Evolutionary conservation across 176 grass and related monocot species (phyloP), one percentile per base, ranked within the genome.

Genomic region (Carex pumila): DNA sequence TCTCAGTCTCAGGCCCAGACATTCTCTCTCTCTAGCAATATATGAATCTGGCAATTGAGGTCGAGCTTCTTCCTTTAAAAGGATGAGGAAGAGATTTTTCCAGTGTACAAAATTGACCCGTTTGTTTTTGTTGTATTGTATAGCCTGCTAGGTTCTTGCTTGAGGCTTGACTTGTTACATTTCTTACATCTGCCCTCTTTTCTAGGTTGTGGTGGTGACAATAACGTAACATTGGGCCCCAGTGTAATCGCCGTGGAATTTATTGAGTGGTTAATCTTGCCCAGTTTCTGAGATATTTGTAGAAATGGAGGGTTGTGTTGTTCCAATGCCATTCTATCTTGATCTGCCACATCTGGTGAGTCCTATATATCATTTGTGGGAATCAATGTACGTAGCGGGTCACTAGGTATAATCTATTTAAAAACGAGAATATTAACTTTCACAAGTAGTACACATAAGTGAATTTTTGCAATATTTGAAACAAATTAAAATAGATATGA

Each of bases 101-200:
- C 5, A 77, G 72, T 77, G 9, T 32, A 31, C 29, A 12, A 77
- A 77, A 77, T 77, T 77, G 72, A 77, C 72, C 47, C 49, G 70
- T 72, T 43, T 68, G 31, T 17, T 68, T 43, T 29, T 75, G 5
- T 31, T 76, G 47, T 76, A 34, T 25, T 25, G 25, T 25, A 25
- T 25, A 25, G 25, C 25, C 25, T 25, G 25, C 25, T 0, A 25
- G 25, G 32, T 34, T 34, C 32, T 34, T 34, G 32, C 32, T 34
- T 34, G 32, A 34, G 32, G 32, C 32, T 65, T 19, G 3, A 65
- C 10, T 34, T 66, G 63, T 10, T 29, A 65, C 7, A 2, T n/a
- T 19, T 65, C 11, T 65, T 70, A 70, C n/a, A 74, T 52, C 10
- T 50, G 8, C 8, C 70, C 15, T 49, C 70, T 13, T 72, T 5